phyloP scores from a whole-genome alignment of 1,284 basidiomycete genomes.

The Mrakiaceae sp. region DNA sequence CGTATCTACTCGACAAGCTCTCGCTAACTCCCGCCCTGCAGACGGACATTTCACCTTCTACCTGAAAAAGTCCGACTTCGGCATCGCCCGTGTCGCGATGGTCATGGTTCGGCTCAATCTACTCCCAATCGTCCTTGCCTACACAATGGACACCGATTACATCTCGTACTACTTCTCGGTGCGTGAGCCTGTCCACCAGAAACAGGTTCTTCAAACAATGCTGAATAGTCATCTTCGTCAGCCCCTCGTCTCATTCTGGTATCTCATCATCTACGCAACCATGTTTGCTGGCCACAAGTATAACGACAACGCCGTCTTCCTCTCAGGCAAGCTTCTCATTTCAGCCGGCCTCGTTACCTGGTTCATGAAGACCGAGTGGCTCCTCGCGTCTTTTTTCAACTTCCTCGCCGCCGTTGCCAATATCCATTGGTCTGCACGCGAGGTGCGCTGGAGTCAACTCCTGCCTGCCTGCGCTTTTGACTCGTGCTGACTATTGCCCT shows the following conservation, averaged over 20 bases:
- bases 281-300: conserved; percentile 57
- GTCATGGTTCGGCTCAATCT: conserved; percentile 72
- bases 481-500: neutral
- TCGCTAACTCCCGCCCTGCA: conserved; percentile 5
- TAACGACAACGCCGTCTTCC: conserved; percentile 58
- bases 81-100: conserved; percentile 61
- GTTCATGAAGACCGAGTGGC: conserved; percentile 54
- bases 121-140: conserved; percentile 65
- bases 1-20: neutral
- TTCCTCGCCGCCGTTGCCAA: conserved; percentile 52
- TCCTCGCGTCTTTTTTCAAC: conserved; percentile 53
- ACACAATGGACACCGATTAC: conserved; percentile 83
- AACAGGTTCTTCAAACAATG: neutral
- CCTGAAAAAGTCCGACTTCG: conserved; percentile 73
- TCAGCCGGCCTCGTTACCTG: conserved; percentile 52
- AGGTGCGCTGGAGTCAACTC: too few relatives aligned
- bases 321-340: conserved; percentile 55
- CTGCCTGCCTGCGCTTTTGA: neutral
- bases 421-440: conserved; percentile 49
- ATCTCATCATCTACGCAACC: conserved; percentile 69
- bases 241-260: conserved; percentile 51
- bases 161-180: conserved; percentile 71
- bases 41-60: conserved; percentile 43
- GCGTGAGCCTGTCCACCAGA: conserved; percentile 45
- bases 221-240: neutral